These are phyloP conservation scores for Boletus pseudo-olivaceus DNA, from an alignment of 768 basidiomycete species.

Conservation along the genomic window DNA sequence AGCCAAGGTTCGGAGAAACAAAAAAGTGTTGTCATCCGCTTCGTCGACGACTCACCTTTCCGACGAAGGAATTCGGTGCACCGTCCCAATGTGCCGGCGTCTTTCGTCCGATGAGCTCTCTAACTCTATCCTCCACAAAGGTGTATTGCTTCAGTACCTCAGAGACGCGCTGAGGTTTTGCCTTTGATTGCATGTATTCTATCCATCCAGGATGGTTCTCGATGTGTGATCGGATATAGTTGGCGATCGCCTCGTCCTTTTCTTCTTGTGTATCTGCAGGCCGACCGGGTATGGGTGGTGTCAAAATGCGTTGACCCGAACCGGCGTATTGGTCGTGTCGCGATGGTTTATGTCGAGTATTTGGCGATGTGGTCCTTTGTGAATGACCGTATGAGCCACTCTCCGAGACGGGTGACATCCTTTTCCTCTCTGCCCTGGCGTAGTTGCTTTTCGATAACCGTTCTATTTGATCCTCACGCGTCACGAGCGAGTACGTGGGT, in stretches of 20 bases:
- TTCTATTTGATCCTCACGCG: constrained; percentile 29
- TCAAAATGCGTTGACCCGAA: constrained; percentile 9
- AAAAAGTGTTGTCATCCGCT: not conserved
- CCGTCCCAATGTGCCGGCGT: constrained; percentile 42
- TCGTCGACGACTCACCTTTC: constrained; percentile 37
- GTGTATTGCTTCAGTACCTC: constrained; percentile 48
- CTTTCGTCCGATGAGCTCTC: constrained; percentile 40
- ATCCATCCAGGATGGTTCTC: constrained; percentile 43
- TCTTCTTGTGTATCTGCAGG: constrained; percentile 36
- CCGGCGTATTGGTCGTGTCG: not conserved
- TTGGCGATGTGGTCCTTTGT: constrained; percentile 9
- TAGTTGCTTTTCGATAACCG: constrained; percentile 24
- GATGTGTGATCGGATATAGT: constrained; percentile 43
- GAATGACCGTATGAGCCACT: constrained; percentile 18
- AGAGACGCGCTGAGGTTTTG: constrained; percentile 36
- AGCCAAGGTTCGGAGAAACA: not conserved
- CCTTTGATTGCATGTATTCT: constrained; percentile 45
- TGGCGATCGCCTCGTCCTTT: constrained; percentile 39
- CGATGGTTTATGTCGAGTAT: not conserved
- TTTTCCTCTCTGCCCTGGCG: constrained; percentile 3
- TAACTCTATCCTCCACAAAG: constrained; percentile 49
- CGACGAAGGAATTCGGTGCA: constrained; percentile 36
- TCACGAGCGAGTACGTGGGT: constrained; percentile 11
- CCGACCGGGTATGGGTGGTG: constrained; percentile 27
- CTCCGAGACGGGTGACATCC: constrained; percentile 17